Evolutionary conservation across 2,329 filamentous ascomycete species (phyloP), one percentile per base, ranked within the genome.

Genomic region (Daldinia eschscholtzii): DNA sequence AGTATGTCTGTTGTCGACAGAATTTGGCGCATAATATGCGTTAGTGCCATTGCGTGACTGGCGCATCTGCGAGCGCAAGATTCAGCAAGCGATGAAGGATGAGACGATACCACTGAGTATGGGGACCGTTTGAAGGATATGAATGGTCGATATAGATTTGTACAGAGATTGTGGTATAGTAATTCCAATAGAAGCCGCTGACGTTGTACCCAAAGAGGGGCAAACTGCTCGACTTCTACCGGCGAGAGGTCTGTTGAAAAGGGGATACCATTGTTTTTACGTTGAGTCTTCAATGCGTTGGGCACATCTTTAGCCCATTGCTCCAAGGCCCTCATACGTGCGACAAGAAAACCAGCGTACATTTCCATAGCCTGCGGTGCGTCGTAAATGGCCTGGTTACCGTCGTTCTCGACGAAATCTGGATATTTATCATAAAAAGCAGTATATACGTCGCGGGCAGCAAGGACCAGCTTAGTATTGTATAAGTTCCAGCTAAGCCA

Each of bases 131-230:
- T 55, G 20, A 82, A 81, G n/a, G 72, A 76, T 52, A 83, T 79
- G 37, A 81, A 79, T 0, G 80, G 79, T 4, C 81, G 79, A 65
- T 80, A 80, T 9, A 82, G 66, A 61, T 76, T 79, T 35, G 77
- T 73, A 41, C 65, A 73, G 1, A 81, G 72, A 41, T 80, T 78
- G 64, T 83, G 81, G 65, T 82, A 82, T 18, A 79, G 58, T 6
- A 82, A 66, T 69, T 83, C 81, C 2, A 83, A 70, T 6, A 81
- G 73, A 0, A 83, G 59, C 3, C 80, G 80, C 55, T 83, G 80
- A 6, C 78, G 77, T 50, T 82, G 81, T 0, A 83, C 72, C 81
- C 81, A 83, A 1, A 76, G 58, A 1, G 81, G 81, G 0, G 77
- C 76, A 48, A 79, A 81, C 18, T 61, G 69, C 60, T 82, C 79